Conservation (phyloP, 2,329 filamentous ascomycete species). For the Colletotrichum trifolii region DNA sequence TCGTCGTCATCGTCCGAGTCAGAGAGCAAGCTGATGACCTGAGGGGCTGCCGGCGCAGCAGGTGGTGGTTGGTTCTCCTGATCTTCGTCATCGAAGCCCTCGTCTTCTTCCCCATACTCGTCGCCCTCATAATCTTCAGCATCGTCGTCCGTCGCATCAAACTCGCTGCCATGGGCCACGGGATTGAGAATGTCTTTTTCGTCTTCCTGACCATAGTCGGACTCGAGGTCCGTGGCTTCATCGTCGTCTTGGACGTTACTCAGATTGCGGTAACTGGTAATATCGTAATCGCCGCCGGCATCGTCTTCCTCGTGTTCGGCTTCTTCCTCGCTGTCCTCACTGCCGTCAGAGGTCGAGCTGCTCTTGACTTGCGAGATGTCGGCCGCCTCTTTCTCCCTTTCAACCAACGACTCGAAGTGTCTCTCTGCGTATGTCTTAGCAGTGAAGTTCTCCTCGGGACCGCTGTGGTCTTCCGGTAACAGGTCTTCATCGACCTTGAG, state of each 20-base stretch:
- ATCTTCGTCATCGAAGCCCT: conserved; percentile 33
- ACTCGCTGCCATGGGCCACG: conserved; percentile 21
- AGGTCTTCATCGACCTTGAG: conserved; percentile 25
- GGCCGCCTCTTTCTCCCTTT: conserved; percentile 5
- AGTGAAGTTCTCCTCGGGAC: conserved; percentile 6
- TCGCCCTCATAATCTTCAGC: conserved; percentile 25
- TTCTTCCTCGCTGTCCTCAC: conserved; percentile 28
- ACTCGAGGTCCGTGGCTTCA: conserved; percentile 34
- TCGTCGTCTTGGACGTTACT: conserved; percentile 38
- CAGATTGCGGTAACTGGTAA: conserved; percentile 37
- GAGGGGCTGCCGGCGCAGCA: conserved; percentile 15
- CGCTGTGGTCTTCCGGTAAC: conserved; percentile 21
- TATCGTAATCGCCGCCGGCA: conserved; percentile 37
- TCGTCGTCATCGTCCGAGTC: conserved; percentile 37
- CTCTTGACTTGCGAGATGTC: not conserved
- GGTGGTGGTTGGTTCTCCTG: conserved; percentile 23
- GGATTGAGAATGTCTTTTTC: conserved; percentile 28
- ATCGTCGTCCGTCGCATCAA: conserved; percentile 34
- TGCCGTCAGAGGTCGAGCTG: not conserved
- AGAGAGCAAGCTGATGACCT: conserved; percentile 37
- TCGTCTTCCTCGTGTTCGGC: conserved; percentile 31
- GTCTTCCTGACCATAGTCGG: conserved; percentile 35
- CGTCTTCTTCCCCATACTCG: conserved; percentile 36
- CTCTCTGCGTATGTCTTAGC: conserved; percentile 25
- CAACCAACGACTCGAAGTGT: conserved; percentile 3